phyloP scores from a whole-genome alignment of 192 early-diverging fungal genomes.

The Cetraspora pellucida region DNA sequence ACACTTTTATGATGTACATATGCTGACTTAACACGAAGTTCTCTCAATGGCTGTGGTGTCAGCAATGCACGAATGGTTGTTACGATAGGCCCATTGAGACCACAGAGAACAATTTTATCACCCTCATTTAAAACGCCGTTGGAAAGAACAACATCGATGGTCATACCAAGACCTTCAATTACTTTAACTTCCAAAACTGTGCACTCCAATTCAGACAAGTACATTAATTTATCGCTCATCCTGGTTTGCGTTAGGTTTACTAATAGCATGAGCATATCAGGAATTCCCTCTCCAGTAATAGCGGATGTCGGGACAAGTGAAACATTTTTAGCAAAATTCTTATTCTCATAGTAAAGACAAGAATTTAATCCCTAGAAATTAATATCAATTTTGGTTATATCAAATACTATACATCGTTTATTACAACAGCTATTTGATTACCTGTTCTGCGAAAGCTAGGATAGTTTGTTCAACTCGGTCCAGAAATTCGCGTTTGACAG shows the following conservation, averaged over 20 bases:
- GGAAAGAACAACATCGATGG: slow-evolving; percentile 94
- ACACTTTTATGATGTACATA: slow-evolving; percentile 96
- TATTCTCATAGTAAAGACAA: slow-evolving; percentile 92
- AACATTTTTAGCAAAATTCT: slow-evolving; percentile 92
- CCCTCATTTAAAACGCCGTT: slow-evolving; percentile 96
- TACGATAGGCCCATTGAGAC: slow-evolving; percentile 90
- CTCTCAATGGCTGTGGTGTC: slow-evolving; percentile 99
- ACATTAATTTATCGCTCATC: slow-evolving; percentile 96
- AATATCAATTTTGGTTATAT: not conserved
- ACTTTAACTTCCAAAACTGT: slow-evolving; percentile 99
- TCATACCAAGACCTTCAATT: slow-evolving; percentile 96
- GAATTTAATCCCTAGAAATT: slow-evolving; percentile 82
- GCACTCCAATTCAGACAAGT: slow-evolving; percentile 93
- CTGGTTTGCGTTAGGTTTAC: slow-evolving; percentile 90
- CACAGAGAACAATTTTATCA: slow-evolving; percentile 94
- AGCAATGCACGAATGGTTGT: slow-evolving; percentile 91
- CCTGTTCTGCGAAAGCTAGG: slow-evolving; percentile 85
- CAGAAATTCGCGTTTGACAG: slow-evolving; percentile 85
- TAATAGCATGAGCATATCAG: slow-evolving; percentile 92
- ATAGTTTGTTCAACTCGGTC: slow-evolving; percentile 77
- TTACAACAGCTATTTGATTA: not conserved
- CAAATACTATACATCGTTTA: not conserved
- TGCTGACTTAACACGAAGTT: slow-evolving; percentile 94
- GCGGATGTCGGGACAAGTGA: slow-evolving; percentile 98
- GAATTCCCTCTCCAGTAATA: slow-evolving; percentile 97